Conservation (phyloP, 192 early-diverging fungal genomes). For the Rhizophagus clarus region DNA sequence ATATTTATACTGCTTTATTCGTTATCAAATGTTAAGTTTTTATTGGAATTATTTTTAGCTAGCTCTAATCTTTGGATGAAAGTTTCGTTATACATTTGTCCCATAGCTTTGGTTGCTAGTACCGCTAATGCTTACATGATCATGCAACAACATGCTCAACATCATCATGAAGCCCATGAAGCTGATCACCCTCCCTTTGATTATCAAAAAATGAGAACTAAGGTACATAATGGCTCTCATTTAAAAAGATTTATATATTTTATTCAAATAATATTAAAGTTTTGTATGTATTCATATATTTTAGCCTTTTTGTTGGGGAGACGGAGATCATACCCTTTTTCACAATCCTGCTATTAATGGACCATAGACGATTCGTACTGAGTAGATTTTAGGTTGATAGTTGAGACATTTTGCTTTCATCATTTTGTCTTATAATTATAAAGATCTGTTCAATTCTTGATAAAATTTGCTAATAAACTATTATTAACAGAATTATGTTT, state of each 20-base stretch:
- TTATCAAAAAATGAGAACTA: slow-evolving; percentile 45
- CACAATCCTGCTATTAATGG: slow-evolving; percentile 25
- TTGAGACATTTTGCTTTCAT: neutral
- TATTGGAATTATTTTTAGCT: slow-evolving; percentile 21
- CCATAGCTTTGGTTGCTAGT: slow-evolving; percentile 37
- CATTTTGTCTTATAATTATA: neutral
- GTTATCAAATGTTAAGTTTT: neutral
- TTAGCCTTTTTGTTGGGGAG: slow-evolving; percentile 33
- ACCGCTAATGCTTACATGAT: slow-evolving; percentile 45
- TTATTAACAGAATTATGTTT: too few relatives aligned
- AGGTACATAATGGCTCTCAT: slow-evolving; percentile 30
- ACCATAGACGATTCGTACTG: neutral
- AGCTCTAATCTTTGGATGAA: slow-evolving; percentile 48
- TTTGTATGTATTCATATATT: neutral
- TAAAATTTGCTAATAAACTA: too few relatives aligned
- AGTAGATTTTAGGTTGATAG: neutral
- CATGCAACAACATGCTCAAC: slow-evolving; percentile 45
- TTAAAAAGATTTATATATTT: neutral
- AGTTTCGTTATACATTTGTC: slow-evolving; percentile 44
- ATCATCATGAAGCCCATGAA: slow-evolving; percentile 38
- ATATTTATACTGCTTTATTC: neutral
- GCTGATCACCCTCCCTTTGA: slow-evolving; percentile 42
- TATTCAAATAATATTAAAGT: neutral
- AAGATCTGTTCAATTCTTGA: too few relatives aligned
- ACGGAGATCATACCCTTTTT: slow-evolving; percentile 31